A percentile compares a stretch with the other conserved stretches of the same genome.
These are phyloP conservation scores for Colletotrichum sp. DNA, from an alignment of 2,329 filamentous ascomycete genomes.

Conservation along the genomic window DNA sequence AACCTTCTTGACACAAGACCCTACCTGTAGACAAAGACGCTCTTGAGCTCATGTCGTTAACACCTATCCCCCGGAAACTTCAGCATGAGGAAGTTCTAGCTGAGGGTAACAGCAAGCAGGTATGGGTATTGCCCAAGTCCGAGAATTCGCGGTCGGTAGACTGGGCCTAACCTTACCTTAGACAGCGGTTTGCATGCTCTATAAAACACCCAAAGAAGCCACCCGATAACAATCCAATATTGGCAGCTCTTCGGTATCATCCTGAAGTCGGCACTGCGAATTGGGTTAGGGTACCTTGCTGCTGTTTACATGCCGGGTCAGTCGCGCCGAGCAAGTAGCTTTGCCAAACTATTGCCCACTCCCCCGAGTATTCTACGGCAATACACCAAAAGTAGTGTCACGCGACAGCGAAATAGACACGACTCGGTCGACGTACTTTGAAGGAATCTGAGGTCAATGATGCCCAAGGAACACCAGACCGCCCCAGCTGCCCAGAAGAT, in stretches of 20 bases:
- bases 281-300: not conserved
- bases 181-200: not conserved
- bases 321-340: not conserved
- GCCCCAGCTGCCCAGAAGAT: not conserved
- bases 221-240: not conserved
- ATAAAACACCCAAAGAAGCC: not conserved
- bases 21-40: too few species aligned
- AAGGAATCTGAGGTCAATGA: accelerated
- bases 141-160: not conserved
- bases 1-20: not conserved
- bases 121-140: accelerated
- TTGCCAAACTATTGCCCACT: not conserved
- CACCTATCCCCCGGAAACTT: too few species aligned
- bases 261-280: not conserved
- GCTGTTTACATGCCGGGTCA: accelerated
- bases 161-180: too few species aligned
- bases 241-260: accelerated
- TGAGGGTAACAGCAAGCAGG: not conserved
- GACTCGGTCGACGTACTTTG: accelerated
- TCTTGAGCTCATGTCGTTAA: not conserved
- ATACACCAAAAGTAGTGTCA: not conserved
- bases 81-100: accelerated
- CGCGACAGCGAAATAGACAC: accelerated
- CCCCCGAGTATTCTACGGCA: not conserved
- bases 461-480: accelerated